These are phyloP conservation scores for Allium sativum DNA, from an alignment of 106 monocot species.

Conservation along the genomic window DNA sequence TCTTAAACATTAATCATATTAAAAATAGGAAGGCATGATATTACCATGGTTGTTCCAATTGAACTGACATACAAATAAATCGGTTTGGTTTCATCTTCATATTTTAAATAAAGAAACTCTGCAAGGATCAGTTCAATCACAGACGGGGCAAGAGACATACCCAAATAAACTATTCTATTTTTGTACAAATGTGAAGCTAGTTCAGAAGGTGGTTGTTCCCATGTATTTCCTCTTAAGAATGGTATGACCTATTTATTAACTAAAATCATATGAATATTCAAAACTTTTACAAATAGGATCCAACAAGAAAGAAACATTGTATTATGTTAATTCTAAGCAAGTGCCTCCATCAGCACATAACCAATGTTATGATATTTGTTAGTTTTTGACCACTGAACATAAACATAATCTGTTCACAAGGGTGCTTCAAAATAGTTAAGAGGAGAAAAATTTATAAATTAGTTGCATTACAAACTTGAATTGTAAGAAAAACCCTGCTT, in stretches of 20 bases:
- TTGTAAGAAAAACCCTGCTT: no score
- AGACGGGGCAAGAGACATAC: conserved; percentile 80
- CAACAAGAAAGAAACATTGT: no score
- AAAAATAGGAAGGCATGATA: no score
- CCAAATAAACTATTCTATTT: conserved; percentile 91
- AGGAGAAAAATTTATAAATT: background rate
- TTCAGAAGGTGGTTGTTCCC: conserved; percentile 94
- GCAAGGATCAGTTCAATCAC: conserved; percentile 86
- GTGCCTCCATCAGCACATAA: background rate
- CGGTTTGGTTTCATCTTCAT: conserved; percentile 75
- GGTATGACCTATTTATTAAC: conserved; percentile 56
- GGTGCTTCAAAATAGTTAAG: background rate
- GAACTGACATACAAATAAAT: conserved; percentile 91
- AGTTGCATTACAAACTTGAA: no score
- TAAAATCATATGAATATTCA: background rate
- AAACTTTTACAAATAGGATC: background rate
- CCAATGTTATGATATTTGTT: background rate
- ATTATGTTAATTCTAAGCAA: no score
- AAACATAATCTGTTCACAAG: background rate
- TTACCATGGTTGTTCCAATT: conserved; percentile 85
- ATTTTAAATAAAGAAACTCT: conserved; percentile 83
- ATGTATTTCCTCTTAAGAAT: conserved; percentile 79
- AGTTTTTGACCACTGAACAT: background rate
- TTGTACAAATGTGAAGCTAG: conserved; percentile 81
- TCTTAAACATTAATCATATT: no score